A percentile compares a stretch with the other conserved stretches of the same genome.
phyloP scores from a whole-genome alignment of 2,329 filamentous ascomycete genomes.

The Pleomassaria siparia region DNA sequence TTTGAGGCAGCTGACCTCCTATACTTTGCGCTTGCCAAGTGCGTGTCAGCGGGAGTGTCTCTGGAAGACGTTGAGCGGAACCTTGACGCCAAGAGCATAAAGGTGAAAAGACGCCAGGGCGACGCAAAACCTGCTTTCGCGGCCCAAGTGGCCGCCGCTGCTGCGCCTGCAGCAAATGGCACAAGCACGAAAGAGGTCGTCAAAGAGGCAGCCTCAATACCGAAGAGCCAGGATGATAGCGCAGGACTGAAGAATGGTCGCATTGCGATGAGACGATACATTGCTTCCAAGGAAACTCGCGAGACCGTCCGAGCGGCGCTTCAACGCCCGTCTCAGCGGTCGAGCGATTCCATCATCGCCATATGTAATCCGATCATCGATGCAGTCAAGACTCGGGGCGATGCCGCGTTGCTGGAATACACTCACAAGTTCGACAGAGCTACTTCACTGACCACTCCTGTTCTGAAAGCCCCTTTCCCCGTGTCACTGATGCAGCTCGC shows the following conservation, averaged over 20 bases:
- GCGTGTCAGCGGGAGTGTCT: constrained; percentile 78
- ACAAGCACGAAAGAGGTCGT: constrained; percentile 43
- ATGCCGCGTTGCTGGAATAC: constrained; percentile 85
- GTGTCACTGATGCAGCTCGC: constrained; percentile 81
- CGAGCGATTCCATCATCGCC: constrained; percentile 88
- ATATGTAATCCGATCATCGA: constrained; percentile 92
- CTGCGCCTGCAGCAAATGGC: constrained; percentile 21
- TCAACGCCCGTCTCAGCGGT: constrained; percentile 88
- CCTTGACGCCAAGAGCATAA: constrained; percentile 90
- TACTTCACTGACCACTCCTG: constrained; percentile 83
- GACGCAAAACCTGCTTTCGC: constrained; percentile 95
- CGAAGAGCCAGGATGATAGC: constrained; percentile 55
- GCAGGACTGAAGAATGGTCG: constrained; percentile 55
- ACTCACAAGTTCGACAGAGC: constrained; percentile 99
- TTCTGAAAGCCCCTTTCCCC: constrained; percentile 87
- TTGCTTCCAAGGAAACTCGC: constrained; percentile 65
- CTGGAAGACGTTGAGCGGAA: constrained; percentile 89
- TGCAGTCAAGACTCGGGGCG: constrained; percentile 78
- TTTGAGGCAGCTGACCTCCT: constrained; percentile 95
- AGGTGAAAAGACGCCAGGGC: constrained; percentile 89
- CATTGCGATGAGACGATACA: constrained; percentile 81
- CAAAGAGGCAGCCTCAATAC: constrained; percentile 56
- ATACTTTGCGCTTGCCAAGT: constrained; percentile 93
- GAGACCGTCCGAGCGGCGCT: constrained; percentile 72
- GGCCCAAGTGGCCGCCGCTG: constrained; percentile 62